Base-by-base conservation (phyloP, 441 rosid genomes). In the Bruguiera hainesii region DNA sequence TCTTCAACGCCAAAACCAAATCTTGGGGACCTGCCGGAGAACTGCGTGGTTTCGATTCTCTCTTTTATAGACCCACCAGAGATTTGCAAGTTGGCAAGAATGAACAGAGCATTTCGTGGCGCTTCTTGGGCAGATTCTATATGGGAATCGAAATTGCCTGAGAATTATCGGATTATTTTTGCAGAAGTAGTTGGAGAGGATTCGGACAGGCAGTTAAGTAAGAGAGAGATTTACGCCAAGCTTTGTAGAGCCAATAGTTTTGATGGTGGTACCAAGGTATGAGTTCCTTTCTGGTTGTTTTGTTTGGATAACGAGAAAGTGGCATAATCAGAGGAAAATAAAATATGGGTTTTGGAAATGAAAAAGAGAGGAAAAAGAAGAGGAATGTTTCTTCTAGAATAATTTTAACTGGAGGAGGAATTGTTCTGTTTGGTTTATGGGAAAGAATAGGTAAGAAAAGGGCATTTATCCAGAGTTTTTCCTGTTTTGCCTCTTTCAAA, bases 111-210 rank as follows among this genome's bases (percentile, higher is more conserved):
- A 5, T 92, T 90, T 71, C 87, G 83, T 50, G 84, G 86, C 1
- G 96, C 96, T 35, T 92, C 98, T 10, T 85, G 84, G 33, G 98
- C 97, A 52, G 90, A 92, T 85, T 90, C 88, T 74, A 81, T 92
- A 3, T 92, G 98, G 98, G 93, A 87, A 20, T 69, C 83, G 5
- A 92, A 92, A 72, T 70, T 92, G 70, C 98, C 97, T 42, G 52
- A 76, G 25, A 88, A 82, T 69, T 88, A 90, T 61, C 39, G 23
- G 13, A 71, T 72, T 35, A 74, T 90, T 52, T 67, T 80, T 13
- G 81, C 71, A 49, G 74, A 76, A 60, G 73, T 80, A 20, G 25
- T 26, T 55, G 86, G 90, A 19, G 85, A 83, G 30, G 86, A 75
- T 65, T 64, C 73, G 59, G 69, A 80, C 5, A 80, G 75, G 30